phyloP scores from a whole-genome alignment of 1,284 basidiomycete species.

The Wolfiporia cocos region DNA sequence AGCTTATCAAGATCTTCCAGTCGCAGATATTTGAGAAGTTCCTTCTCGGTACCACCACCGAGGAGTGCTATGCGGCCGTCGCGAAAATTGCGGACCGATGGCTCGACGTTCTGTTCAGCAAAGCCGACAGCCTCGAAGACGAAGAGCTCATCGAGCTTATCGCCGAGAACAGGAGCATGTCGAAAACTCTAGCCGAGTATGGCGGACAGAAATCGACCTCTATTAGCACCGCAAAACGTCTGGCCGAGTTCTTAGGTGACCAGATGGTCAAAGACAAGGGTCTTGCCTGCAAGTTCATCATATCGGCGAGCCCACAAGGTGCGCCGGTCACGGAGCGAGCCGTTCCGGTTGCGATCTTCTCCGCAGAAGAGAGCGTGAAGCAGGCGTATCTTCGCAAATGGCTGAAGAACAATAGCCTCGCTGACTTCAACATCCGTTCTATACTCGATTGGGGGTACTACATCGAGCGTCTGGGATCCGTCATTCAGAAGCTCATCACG shows the following conservation, averaged over 20 bases:
- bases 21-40: conserved; percentile 99
- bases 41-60: conserved; percentile 85
- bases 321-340: conserved; percentile 97
- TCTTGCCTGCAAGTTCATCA: conserved; percentile 98
- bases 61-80: conserved; percentile 95
- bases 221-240: conserved; percentile 91
- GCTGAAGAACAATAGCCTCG: conserved; percentile 89
- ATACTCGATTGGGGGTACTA: conserved; percentile 99
- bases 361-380: conserved; percentile 89
- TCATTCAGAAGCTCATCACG: conserved; percentile 98
- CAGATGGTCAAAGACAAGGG: conserved; percentile 99
- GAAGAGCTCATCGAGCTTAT: conserved; percentile 97
- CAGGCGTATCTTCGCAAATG: conserved; percentile 91
- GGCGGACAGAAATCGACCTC: conserved; percentile 97
- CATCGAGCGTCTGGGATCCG: conserved; percentile 95
- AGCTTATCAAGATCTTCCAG: conserved; percentile 99
- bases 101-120: conserved; percentile 93
- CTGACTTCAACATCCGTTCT: conserved; percentile 87
- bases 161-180: conserved; percentile 98
- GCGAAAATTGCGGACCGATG: conserved; percentile 95
- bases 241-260: conserved; percentile 96
- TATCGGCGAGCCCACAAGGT: conserved; percentile 90
- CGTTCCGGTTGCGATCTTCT: conserved; percentile 98
- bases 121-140: conserved; percentile 79
- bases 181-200: conserved; percentile 94